Conservation (phyloP, 306 rosid species). For the Cucurbita argyrosperma region DNA sequence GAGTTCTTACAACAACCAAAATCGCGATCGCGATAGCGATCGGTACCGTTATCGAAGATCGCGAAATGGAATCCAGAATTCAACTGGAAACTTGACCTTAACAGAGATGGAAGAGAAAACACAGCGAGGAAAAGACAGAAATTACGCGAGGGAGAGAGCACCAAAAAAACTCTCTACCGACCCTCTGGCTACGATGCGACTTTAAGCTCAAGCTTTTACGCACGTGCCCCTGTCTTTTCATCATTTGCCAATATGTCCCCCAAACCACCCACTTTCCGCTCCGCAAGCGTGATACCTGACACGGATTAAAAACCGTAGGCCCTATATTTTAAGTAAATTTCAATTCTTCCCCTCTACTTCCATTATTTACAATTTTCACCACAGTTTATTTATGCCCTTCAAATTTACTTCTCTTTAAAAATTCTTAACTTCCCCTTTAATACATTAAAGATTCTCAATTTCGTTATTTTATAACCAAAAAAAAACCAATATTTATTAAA, state of each 20-base stretch:
- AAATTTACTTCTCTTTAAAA: too few species aligned
- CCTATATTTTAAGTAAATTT: not conserved
- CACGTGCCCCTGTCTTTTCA: not conserved
- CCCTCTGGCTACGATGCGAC: conserved; percentile 8
- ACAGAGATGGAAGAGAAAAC: not conserved
- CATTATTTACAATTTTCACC: not conserved
- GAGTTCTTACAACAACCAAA: not conserved
- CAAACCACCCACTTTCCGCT: not conserved
- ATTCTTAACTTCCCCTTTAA: too few species aligned
- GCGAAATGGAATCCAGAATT: not conserved
- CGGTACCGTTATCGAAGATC: not conserved
- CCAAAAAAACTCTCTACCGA: conserved; percentile 10
- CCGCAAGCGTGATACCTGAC: not conserved
- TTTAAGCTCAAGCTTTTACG: not conserved
- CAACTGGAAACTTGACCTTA: conserved; percentile 16
- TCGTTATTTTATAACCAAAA: too few species aligned
- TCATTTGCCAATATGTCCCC: not conserved
- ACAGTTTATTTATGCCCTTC: too few species aligned
- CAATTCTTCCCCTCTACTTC: not conserved
- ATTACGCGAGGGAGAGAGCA: not conserved
- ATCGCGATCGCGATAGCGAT: not conserved
- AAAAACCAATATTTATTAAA: too few species aligned
- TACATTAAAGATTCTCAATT: too few species aligned
- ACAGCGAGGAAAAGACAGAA: conserved; percentile 6
- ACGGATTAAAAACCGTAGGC: not conserved